Base-by-base conservation (phyloP, 805 yeast genomes). In the Candida coquimbonensis region DNA sequence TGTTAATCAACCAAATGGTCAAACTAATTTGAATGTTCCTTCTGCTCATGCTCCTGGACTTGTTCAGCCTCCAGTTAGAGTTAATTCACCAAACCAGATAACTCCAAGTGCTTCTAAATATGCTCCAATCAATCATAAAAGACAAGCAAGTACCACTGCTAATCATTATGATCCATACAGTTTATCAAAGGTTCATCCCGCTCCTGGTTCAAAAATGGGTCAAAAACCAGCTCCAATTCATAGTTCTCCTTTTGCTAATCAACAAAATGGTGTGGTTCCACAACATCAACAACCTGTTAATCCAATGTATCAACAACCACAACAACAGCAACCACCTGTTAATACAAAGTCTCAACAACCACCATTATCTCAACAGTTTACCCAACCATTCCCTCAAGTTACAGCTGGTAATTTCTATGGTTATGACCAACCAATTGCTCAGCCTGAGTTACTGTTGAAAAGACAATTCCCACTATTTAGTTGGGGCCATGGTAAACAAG, bases 391-490 rank as follows among this genome's bases (percentile, higher is more conserved):
- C 3, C 1, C 7, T 14, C 9, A 32, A 32, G 34, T 9, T 32
- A n/a, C 16, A 13, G 33, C n/a, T 36, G 14, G 32, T 21, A n/a
- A n/a, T 24, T 27, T n/a, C 13, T 36, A 7, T 9, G 19, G 11
- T 24, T 16, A 6, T 25, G 38, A 12, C 7, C 43, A 34, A 32
- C 62, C 52, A 43, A 63, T 56, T 38, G 51, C 70, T 8, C 64
- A 80, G 49, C 83, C 86, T 8, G 75, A 74, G 43, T 75, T 79
- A 24, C 61, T 83, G 43, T 62, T 71, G 24, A 63, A 67, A 40
- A 70, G 84, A 45, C 95, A 86, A 58, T 84, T 83, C 64, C 95
- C 96, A 0, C 59, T 88, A 32, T 83, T 87, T 59, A 70, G 74
- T 47, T 88, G 93, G 84, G 69, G 78, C 26, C 66, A 65, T 19